phyloP scores from a whole-genome alignment of 345 rosid species.

The Clausena lansium region DNA sequence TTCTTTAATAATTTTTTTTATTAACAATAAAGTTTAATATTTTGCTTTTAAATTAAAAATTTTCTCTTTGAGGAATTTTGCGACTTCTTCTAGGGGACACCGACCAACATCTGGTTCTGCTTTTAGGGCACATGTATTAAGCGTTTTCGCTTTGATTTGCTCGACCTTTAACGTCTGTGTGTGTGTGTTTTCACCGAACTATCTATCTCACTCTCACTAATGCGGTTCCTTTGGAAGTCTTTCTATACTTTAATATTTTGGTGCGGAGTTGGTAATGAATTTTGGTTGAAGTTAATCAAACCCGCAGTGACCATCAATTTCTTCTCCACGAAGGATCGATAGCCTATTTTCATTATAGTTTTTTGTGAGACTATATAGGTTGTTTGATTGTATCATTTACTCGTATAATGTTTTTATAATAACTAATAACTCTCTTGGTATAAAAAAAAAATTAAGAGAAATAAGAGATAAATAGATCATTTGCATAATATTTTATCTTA shows the following conservation, averaged over 20 bases:
- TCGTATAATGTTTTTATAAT: too few species aligned
- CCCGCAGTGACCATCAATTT: too few species aligned
- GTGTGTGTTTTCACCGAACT: slow-evolving; percentile 20
- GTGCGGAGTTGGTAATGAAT: too few species aligned
- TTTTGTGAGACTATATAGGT: too few species aligned
- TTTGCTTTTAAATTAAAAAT: neutral
- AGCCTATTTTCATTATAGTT: too few species aligned
- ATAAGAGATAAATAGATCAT: too few species aligned
- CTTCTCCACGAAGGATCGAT: too few species aligned
- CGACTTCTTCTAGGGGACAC: slow-evolving; percentile 25
- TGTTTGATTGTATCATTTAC: too few species aligned
- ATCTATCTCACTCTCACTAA: neutral
- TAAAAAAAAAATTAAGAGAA: too few species aligned
- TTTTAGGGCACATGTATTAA: slow-evolving; percentile 46
- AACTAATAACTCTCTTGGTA: too few species aligned
- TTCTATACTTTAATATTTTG: neutral
- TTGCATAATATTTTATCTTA: too few species aligned
- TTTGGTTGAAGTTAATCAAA: neutral
- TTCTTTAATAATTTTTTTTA: neutral
- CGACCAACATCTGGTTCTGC: slow-evolving; percentile 53
- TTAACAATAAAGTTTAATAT: neutral
- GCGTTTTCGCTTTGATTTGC: slow-evolving; percentile 29
- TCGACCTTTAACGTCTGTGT: slow-evolving; percentile 24
- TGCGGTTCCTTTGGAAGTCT: neutral
- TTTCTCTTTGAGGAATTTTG: neutral